These are phyloP conservation scores for Ogataea henricii DNA, from an alignment of 805 yeast species.

Conservation along the genomic window DNA sequence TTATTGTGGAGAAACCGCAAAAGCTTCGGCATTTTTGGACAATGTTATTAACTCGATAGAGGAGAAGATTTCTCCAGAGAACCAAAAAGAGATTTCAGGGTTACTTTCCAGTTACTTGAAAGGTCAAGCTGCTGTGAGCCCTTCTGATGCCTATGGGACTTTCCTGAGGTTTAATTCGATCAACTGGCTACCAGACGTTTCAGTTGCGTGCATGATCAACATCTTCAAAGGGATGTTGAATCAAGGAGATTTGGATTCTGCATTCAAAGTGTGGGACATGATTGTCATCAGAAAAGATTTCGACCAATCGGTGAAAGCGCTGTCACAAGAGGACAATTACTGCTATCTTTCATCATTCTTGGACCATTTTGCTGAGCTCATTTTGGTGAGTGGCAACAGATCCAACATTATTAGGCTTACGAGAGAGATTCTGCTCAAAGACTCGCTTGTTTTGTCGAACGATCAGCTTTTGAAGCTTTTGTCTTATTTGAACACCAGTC, in stretches of 20 bases:
- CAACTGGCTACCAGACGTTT: conserved; percentile 38
- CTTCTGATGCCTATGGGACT: conserved; percentile 29
- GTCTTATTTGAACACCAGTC: conserved; percentile 25
- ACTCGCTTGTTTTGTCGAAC: conserved; percentile 28
- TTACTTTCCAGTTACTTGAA: conserved; percentile 32
- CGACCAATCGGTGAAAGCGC: conserved; percentile 21
- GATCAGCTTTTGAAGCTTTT: conserved; percentile 27
- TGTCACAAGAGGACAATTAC: conserved; percentile 19
- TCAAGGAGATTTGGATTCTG: conserved; percentile 23
- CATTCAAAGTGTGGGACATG: conserved; percentile 35
- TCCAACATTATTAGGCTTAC: conserved; percentile 29
- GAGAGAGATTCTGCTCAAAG: conserved; percentile 34
- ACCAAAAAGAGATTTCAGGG: conserved; percentile 16
- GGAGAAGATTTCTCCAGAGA: conserved; percentile 12
- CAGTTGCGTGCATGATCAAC: conserved; percentile 28
- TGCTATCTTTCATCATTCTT: conserved; percentile 22
- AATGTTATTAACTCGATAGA: conserved; percentile 40
- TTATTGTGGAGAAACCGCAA: conserved; percentile 47
- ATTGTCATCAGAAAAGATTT: conserved; percentile 36
- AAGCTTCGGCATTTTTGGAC: conserved; percentile 61
- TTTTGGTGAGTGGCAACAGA: conserved; percentile 27
- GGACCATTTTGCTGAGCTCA: conserved; percentile 24
- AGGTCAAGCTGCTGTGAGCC: conserved; percentile 29
- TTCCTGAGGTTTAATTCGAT: conserved; percentile 31
- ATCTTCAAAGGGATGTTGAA: conserved; percentile 29